Conservation (phyloP, 2,329 filamentous ascomycete genomes). For the Samsoniella hepiali region DNA sequence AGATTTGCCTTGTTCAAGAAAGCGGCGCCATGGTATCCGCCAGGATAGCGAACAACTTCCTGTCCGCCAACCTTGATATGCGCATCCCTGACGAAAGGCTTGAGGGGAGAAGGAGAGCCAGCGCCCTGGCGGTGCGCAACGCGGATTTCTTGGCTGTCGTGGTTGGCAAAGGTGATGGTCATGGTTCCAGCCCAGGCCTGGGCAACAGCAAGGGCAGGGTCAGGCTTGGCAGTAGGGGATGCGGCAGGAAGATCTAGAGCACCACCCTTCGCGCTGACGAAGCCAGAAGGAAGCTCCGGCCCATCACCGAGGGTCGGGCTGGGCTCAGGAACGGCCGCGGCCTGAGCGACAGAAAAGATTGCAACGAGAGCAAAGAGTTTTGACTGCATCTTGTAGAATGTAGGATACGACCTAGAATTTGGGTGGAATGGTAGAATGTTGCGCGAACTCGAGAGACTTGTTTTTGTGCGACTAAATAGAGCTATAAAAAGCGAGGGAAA, state of each 20-base stretch:
- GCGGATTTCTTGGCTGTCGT: not conserved
- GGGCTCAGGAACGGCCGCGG: not conserved
- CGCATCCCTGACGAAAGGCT: not conserved
- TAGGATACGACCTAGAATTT: not conserved
- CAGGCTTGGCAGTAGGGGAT: not conserved
- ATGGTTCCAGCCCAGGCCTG: not conserved
- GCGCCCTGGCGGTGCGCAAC: not conserved
- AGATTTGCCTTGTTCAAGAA: not conserved
- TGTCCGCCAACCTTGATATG: not conserved
- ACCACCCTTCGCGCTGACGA: not conserved
- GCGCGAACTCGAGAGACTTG: not conserved
- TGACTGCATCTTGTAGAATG: not conserved
- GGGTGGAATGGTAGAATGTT: not conserved
- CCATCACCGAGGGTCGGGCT: not conserved
- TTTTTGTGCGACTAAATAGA: not conserved
- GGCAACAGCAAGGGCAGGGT: not conserved
- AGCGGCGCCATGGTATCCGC: not conserved
- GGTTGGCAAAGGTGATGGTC: slow-evolving; percentile 1
- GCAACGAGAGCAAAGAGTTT: not conserved
- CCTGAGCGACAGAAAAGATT: not conserved
- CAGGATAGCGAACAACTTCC: not conserved
- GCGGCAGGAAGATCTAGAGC: not conserved
- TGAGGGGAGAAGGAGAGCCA: not conserved
- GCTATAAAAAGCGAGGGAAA: not conserved
- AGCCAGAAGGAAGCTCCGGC: not conserved